A percentile compares a stretch with the other conserved stretches of the same genome.
Conservation (phyloP, 73 alveolate species). For the Paramecium sexaurelia region DNA sequence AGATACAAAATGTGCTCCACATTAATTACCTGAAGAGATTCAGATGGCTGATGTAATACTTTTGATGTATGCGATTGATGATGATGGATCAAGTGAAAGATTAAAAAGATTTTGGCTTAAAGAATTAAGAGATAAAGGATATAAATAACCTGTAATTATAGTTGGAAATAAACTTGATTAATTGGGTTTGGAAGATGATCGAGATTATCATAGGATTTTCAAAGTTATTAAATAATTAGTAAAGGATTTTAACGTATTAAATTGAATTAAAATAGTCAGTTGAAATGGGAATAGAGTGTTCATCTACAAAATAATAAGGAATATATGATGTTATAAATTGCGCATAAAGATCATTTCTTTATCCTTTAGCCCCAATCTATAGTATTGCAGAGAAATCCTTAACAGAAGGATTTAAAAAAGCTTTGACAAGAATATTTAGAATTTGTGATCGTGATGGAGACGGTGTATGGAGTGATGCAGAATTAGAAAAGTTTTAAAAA, state of each 20-base stretch:
- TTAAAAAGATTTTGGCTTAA: conserved; percentile 47
- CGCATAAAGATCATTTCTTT: conserved; percentile 65
- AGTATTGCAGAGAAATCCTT: conserved; percentile 20
- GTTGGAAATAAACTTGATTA: conserved; percentile 44
- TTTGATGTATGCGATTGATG: conserved; percentile 11
- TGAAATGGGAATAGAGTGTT: conserved; percentile 68
- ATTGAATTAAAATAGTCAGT: conserved; percentile 30
- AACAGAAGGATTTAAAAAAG: conserved; percentile 59
- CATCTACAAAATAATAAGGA: conserved; percentile 3
- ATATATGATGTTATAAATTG: conserved; percentile 65
- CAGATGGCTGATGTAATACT: conserved; percentile 9
- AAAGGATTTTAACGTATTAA: not conserved
- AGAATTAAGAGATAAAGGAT: not conserved
- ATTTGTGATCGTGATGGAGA: conserved; percentile 65
- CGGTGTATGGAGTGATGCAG: conserved; percentile 63
- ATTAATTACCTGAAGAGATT: conserved; percentile 22
- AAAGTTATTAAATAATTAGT: conserved; percentile 37
- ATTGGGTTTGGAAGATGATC: conserved; percentile 1
- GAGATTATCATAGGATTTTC: not conserved
- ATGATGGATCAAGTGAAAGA: conserved; percentile 14
- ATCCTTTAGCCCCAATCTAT: conserved; percentile 64
- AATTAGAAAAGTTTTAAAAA: conserved; percentile 47
- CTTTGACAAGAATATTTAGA: conserved; percentile 64
- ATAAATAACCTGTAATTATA: not conserved
- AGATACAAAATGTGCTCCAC: conserved; percentile 21